Percentiles rank a stretch among this genome's conserved stretches.
phyloP scores from a whole-genome alignment of 2,329 filamentous ascomycete genomes.

The Xylariaceae sp. region DNA sequence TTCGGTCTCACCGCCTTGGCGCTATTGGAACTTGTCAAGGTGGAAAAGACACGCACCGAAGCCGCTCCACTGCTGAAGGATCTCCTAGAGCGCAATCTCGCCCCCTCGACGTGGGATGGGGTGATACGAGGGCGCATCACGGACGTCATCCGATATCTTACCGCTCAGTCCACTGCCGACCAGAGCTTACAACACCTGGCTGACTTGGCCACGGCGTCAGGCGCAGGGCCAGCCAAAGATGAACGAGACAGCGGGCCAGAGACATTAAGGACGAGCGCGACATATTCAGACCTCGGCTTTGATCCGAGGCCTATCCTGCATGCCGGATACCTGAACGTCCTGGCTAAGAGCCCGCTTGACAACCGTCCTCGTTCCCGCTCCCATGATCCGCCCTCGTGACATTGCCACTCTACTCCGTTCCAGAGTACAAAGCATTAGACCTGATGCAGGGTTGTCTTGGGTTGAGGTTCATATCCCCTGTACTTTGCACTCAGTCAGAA shows the following conservation, averaged over 20 bases:
- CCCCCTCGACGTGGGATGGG: conserved; percentile 51
- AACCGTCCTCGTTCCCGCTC: not conserved
- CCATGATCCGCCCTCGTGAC: too few relatives aligned
- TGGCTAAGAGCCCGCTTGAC: conserved; percentile 16
- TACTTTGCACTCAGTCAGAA: too few relatives aligned
- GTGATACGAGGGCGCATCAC: conserved; percentile 48
- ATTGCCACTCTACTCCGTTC: too few relatives aligned
- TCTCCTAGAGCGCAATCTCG: conserved; percentile 48
- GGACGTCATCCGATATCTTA: conserved; percentile 33
- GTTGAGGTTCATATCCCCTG: too few relatives aligned
- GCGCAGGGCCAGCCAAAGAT: conserved; percentile 20
- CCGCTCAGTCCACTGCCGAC: conserved; percentile 38
- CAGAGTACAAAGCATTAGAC: too few relatives aligned
- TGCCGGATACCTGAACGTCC: conserved; percentile 35
- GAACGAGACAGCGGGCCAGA: conserved; percentile 21
- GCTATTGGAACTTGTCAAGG: conserved; percentile 54
- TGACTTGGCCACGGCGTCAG: conserved; percentile 46
- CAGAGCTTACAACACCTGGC: conserved; percentile 57
- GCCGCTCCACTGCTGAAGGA: conserved; percentile 50
- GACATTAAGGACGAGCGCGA: conserved; percentile 26
- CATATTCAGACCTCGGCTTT: conserved; percentile 40
- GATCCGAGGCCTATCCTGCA: conserved; percentile 35
- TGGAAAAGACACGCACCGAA: conserved; percentile 51
- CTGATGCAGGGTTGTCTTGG: too few relatives aligned
- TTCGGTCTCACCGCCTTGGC: conserved; percentile 53